phyloP scores from a whole-genome alignment of 2,329 filamentous ascomycete genomes.

The Arthrobotrys iridis region DNA sequence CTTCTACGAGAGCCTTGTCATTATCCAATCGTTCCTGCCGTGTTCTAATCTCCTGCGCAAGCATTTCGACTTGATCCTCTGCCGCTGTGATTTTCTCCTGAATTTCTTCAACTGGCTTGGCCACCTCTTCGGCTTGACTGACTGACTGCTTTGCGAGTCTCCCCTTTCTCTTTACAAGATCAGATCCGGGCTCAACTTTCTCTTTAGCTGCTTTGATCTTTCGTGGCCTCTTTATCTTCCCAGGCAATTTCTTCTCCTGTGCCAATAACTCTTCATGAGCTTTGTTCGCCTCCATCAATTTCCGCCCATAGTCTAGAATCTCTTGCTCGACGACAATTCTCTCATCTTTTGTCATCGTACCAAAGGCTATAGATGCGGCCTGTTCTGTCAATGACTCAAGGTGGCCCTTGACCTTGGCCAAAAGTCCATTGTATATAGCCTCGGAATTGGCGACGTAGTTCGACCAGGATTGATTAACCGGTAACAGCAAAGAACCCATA shows the following conservation, averaged over 20 bases:
- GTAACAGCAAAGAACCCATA: conserved; percentile 90
- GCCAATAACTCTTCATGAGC: background rate
- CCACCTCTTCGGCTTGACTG: background rate
- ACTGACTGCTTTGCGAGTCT: background rate
- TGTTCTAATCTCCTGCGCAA: background rate
- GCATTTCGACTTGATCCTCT: background rate
- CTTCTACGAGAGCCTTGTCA: background rate
- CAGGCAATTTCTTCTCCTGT: conserved; percentile 15
- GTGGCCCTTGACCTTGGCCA: conserved; percentile 79
- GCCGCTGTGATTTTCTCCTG: background rate
- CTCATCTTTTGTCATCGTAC: background rate
- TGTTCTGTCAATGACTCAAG: conserved; percentile 78
- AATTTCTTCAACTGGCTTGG: background rate
- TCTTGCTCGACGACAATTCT: background rate
- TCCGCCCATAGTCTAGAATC: background rate
- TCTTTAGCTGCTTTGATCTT: background rate
- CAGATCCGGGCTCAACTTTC: background rate
- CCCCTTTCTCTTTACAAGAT: background rate
- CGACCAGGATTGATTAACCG: conserved; percentile 88
- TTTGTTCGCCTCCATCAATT: background rate
- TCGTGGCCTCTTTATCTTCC: background rate
- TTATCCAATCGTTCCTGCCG: background rate
- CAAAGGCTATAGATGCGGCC: conserved; percentile 66
- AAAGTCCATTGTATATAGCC: conserved; percentile 79
- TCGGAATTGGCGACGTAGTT: conserved; percentile 85